Conservation (phyloP, 1,139 yeast genomes). For the Geotrichum europaeum region DNA sequence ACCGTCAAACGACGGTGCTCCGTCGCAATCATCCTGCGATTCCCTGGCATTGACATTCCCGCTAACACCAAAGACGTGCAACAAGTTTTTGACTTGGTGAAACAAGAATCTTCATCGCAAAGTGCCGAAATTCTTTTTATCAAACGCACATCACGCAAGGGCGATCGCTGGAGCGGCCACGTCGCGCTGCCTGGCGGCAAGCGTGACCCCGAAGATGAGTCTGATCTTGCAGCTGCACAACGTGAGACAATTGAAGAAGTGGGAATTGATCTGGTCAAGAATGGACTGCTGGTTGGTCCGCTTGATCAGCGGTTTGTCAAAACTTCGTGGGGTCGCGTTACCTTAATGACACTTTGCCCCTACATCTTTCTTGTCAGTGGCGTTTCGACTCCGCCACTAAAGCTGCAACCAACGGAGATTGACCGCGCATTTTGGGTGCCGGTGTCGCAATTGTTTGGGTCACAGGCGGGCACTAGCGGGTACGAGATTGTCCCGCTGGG, state of each 20-base stretch:
- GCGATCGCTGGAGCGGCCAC: constrained; percentile 42
- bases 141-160: constrained; percentile 33
- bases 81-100: constrained; percentile 1
- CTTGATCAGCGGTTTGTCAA: constrained; percentile 35
- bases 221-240: constrained; percentile 33
- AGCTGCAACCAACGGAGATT: constrained; percentile 34
- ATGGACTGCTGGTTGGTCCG: constrained; percentile 32
- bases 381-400: constrained; percentile 24
- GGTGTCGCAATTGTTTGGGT: constrained; percentile 23
- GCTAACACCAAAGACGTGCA: neutral
- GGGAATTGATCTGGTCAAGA: constrained; percentile 32
- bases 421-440: constrained; percentile 40
- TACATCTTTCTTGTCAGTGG: constrained; percentile 31
- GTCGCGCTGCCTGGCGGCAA: constrained; percentile 41
- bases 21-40: constrained; percentile 25
- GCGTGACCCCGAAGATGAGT: constrained; percentile 34
- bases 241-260: constrained; percentile 39
- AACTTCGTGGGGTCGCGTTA: constrained; percentile 33
- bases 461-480: constrained; percentile 19
- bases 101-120: neutral
- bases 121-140: constrained; percentile 35
- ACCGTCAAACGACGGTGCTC: constrained; percentile 23
- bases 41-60: constrained; percentile 20
- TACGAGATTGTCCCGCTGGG: constrained; percentile 27
- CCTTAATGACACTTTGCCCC: constrained; percentile 36